A percentile compares a stretch with the other conserved stretches of the same genome.
These are phyloP conservation scores for Opeltia flavorubescens DNA, from an alignment of 495 filamentous ascomycete genomes.

Conservation along the genomic window DNA sequence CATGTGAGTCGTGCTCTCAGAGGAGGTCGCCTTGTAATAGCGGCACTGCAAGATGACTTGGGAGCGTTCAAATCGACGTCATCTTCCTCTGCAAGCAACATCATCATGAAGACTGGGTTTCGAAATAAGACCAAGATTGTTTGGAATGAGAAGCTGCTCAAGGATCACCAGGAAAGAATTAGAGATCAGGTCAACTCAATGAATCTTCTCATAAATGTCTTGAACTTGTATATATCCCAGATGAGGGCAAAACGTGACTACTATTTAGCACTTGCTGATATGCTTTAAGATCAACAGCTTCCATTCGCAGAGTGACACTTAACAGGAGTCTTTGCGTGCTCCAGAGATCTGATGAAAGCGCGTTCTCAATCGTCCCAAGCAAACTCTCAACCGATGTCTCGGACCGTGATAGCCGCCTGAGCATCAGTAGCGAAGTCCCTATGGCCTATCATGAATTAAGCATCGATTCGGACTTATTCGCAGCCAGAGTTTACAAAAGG, in stretches of 20 bases:
- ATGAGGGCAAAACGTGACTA: not conserved
- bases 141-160: not conserved
- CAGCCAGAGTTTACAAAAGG: slow-evolving; percentile 3
- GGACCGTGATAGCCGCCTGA: not conserved
- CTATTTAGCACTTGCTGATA: not conserved
- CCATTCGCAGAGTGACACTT: not conserved
- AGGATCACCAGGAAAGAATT: slow-evolving; percentile 1
- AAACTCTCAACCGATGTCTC: not conserved
- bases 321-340: not conserved
- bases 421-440: slow-evolving; percentile 1
- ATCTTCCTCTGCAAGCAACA: not conserved
- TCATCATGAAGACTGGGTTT: not conserved
- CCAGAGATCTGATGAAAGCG: slow-evolving; percentile 3
- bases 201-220: not conserved
- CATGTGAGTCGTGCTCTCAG: not conserved
- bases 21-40: slow-evolving; percentile 1
- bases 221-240: not conserved
- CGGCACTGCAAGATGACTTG: slow-evolving; percentile 1
- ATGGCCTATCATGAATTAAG: not conserved
- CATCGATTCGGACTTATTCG: not conserved
- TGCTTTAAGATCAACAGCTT: not conserved
- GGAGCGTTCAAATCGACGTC: no score
- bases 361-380: slow-evolving; percentile 4
- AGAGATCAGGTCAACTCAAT: slow-evolving; percentile 1
- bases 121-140: not conserved